Evolutionary conservation across 305 asterid species (phyloP).

Genomic region (Solanum hybrid): DNA sequence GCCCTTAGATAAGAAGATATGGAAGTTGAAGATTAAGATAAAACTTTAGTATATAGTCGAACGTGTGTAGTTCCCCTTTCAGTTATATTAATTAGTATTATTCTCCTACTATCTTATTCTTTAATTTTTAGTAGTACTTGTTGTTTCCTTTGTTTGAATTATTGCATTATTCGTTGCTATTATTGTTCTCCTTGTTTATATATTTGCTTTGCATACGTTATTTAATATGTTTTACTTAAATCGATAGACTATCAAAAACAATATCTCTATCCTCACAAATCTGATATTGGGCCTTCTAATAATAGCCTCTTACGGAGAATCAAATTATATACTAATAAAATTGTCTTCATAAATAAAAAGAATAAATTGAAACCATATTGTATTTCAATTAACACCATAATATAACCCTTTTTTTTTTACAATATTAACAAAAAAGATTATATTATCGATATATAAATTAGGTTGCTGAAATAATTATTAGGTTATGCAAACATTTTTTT

Average conservation of each 20-base stretch:
- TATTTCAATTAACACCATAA: too few species aligned
- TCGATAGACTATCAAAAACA: background rate
- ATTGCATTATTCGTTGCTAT: background rate
- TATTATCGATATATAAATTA: too few species aligned
- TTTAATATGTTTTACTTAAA: background rate
- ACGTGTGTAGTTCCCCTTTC: background rate
- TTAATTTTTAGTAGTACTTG: background rate
- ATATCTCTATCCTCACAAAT: background rate
- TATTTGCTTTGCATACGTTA: background rate
- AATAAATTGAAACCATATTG: too few species aligned
- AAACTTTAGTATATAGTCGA: background rate
- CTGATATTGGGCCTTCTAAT: background rate
- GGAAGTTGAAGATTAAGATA: background rate
- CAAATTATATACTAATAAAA: too few species aligned
- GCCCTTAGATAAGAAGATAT: background rate
- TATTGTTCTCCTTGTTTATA: background rate
- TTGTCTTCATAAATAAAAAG: too few species aligned
- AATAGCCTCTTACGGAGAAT: too few species aligned
- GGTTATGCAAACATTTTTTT: too few species aligned
- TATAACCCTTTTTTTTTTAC: too few species aligned
- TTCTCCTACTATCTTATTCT: background rate
- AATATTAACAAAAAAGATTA: too few species aligned
- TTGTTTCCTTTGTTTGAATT: background rate
- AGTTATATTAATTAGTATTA: background rate
- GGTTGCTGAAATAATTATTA: too few species aligned